Conservation (phyloP, 116 monocot species). For the Cymodocea nodosa region DNA sequence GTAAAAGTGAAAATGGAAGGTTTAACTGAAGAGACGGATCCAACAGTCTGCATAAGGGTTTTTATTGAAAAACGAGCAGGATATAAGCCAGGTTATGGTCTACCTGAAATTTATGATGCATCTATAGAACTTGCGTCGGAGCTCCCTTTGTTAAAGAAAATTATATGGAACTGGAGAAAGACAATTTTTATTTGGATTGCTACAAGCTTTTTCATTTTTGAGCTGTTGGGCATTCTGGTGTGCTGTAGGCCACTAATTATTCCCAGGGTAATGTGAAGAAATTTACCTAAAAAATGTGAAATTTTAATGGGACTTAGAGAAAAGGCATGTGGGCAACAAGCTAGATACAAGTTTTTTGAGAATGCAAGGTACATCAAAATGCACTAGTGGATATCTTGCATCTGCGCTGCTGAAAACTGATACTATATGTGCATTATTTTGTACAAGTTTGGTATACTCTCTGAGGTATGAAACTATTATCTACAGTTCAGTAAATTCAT, state of each 20-base stretch:
- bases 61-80: constrained; percentile 72
- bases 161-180: constrained; percentile 81
- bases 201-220: constrained; percentile 43
- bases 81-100: constrained; percentile 52
- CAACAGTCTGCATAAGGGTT: constrained; percentile 42
- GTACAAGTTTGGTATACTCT: too few relatives aligned
- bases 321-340: too few relatives aligned
- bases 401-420: too few relatives aligned
- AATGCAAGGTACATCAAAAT: too few relatives aligned
- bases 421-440: too few relatives aligned
- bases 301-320: too few relatives aligned
- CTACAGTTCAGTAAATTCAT: too few relatives aligned
- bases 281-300: neutral
- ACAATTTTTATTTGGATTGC: constrained; percentile 68
- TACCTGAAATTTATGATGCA: constrained; percentile 93
- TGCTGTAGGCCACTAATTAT: constrained; percentile 61
- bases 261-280: constrained; percentile 14
- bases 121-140: constrained; percentile 61
- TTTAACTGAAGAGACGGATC: constrained; percentile 37
- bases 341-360: too few relatives aligned
- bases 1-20: constrained; percentile 52
- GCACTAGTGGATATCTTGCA: too few relatives aligned
- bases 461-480: too few relatives aligned
- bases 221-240: constrained; percentile 41
- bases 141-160: constrained; percentile 55